Evolutionary conservation across 345 rosid species (phyloP).

Genomic region (Eucalyptus urophylla): DNA sequence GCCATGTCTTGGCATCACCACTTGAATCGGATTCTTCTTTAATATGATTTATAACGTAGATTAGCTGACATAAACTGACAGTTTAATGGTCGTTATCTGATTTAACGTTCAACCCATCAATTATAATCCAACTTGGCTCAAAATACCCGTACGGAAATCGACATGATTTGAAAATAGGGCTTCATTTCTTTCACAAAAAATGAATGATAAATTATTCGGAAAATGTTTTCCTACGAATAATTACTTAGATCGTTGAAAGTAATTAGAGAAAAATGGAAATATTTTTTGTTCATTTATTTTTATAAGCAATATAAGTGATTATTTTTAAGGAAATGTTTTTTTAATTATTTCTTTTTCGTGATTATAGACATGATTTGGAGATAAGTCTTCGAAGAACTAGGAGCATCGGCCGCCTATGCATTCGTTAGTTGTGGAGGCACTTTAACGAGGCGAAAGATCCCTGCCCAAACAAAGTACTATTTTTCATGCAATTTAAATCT

Average conservation of each 20-base stretch:
- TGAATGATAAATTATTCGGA: rapidly evolving
- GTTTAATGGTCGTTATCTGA: neutral
- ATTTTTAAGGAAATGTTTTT: neutral
- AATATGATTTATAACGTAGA: neutral
- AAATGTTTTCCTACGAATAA: too few relatives aligned
- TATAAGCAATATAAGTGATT: neutral
- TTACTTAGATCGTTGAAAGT: neutral
- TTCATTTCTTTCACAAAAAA: rapidly evolving
- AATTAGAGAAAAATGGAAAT: rapidly evolving
- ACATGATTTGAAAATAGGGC: rapidly evolving
- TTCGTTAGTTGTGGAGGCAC: neutral
- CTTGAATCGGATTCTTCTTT: neutral
- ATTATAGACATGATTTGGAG: neutral
- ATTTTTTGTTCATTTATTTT: neutral
- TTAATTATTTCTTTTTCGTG: neutral
- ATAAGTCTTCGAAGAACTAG: neutral
- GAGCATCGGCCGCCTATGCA: neutral
- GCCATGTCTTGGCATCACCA: neutral
- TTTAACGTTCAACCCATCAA: neutral
- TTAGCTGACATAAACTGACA: neutral
- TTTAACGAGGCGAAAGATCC: neutral
- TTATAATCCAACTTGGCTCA: neutral
- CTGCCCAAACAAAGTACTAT: neutral
- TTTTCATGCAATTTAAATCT: neutral
- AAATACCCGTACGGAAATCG: neutral